Conservation (phyloP, 208 protist genomes). For the Novymonas esmeraldas region DNA sequence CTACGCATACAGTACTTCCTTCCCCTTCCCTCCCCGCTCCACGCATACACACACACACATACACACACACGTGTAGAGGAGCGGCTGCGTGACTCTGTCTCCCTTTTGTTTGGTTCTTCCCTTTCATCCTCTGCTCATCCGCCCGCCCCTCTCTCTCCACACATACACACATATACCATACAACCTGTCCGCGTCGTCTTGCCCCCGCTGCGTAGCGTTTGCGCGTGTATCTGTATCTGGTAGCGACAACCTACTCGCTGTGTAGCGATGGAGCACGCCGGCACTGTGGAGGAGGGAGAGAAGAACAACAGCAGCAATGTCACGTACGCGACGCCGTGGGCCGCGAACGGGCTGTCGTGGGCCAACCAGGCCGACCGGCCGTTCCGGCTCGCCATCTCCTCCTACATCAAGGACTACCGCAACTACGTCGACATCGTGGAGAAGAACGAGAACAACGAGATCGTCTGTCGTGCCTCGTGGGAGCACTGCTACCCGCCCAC, state of each 20-base stretch:
- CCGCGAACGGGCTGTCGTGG: constrained; percentile 96
- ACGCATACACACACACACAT: too few species aligned
- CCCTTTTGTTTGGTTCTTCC: too few species aligned
- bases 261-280: constrained; percentile 11
- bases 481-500: constrained; percentile 97
- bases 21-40: neutral
- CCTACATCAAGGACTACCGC: constrained; percentile 96
- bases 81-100: too few species aligned
- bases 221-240: too few species aligned
- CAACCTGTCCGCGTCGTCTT: too few species aligned
- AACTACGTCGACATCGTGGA: constrained; percentile 95
- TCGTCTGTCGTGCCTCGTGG: constrained; percentile 85
- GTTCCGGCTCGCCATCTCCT: constrained; percentile 94
- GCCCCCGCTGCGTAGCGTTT: too few species aligned
- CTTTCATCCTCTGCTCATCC: too few species aligned
- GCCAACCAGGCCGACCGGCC: constrained; percentile 37
- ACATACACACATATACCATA: too few species aligned
- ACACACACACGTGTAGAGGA: too few species aligned
- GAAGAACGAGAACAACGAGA: constrained; percentile 62
- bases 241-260: too few species aligned
- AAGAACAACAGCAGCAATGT: constrained; percentile 51
- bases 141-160: too few species aligned
- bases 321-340: constrained; percentile 95
- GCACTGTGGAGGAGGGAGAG: constrained; percentile 11
- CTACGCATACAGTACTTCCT: neutral